These are phyloP conservation scores for Trichoderma parareesei DNA, from an alignment of 495 filamentous ascomycete species.

Conservation along the genomic window DNA sequence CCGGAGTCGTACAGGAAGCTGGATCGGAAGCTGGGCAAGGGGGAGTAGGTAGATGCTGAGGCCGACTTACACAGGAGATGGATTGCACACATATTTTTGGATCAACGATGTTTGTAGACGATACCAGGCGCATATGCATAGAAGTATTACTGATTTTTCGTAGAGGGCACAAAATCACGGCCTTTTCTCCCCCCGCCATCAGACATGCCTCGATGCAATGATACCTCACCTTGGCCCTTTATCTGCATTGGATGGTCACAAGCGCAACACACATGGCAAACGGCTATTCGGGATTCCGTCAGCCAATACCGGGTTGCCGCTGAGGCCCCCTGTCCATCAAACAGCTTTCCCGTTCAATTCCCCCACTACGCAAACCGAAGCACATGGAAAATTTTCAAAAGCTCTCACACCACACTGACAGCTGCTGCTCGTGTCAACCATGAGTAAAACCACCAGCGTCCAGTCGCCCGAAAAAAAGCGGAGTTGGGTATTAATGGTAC, in stretches of 20 bases:
- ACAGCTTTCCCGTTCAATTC: neutral
- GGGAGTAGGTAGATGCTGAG: neutral
- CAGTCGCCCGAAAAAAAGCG: neutral
- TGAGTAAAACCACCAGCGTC: neutral
- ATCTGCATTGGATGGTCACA: neutral
- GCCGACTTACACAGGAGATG: neutral
- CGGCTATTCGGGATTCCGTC: neutral
- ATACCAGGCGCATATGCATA: neutral
- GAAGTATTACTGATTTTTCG: neutral
- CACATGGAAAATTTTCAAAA: too few species aligned
- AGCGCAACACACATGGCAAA: neutral
- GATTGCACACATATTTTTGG: neutral
- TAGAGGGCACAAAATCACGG: neutral
- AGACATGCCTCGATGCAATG: neutral
- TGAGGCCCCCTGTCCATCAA: neutral
- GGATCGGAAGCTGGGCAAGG: conserved; percentile 3
- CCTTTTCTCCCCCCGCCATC: neutral
- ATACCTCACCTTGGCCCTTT: neutral
- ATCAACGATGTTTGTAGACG: neutral
- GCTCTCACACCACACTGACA: neutral
- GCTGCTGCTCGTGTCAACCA: neutral
- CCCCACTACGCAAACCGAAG: neutral
- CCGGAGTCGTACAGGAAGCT: conserved; percentile 20
- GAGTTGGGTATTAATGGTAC: conserved; percentile 8
- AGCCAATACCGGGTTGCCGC: neutral